Evolutionary conservation across 495 filamentous ascomycete genomes (phyloP).

Genomic region (Entonaema liquescens): DNA sequence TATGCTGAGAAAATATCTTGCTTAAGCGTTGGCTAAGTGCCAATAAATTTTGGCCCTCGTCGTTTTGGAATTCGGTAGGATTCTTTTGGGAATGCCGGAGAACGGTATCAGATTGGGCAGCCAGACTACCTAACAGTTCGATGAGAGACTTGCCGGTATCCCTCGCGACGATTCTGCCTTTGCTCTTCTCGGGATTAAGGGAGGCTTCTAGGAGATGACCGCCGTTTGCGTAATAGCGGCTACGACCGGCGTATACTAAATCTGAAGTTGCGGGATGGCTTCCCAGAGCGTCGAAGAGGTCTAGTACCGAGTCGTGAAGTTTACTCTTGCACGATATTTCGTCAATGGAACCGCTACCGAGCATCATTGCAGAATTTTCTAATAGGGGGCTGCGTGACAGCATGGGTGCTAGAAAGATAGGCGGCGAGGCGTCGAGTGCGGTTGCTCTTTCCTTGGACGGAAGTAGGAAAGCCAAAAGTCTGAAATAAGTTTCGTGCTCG

Average conservation of each 20-base stretch:
- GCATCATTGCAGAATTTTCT: conserved; percentile 38
- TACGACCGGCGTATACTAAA: conserved; percentile 31
- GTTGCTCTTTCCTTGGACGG: neutral
- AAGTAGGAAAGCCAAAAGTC: conserved; percentile 21
- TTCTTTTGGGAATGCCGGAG: conserved; percentile 21
- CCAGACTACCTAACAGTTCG: conserved; percentile 16
- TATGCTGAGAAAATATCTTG: conserved; percentile 2
- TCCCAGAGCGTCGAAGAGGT: conserved; percentile 40
- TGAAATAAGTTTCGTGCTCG: conserved; percentile 9
- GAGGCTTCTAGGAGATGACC: conserved; percentile 22
- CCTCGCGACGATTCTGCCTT: conserved; percentile 14
- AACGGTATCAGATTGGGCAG: conserved; percentile 23
- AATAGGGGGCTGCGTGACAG: conserved; percentile 48
- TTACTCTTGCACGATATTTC: conserved; percentile 34
- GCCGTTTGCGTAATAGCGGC: conserved; percentile 30
- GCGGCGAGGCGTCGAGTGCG: conserved; percentile 29
- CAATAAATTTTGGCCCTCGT: conserved; percentile 18
- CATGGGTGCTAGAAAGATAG: conserved; percentile 36
- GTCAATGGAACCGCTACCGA: conserved; percentile 44
- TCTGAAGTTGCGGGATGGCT: conserved; percentile 28
- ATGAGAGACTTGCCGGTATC: conserved; percentile 30
- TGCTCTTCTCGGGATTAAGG: neutral
- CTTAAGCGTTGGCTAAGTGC: conserved; percentile 27
- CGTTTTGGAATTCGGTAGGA: conserved; percentile 18
- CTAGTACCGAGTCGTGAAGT: conserved; percentile 41